These are phyloP conservation scores for Peronospora destructor DNA, from an alignment of 352 stramenopile genomes.

Conservation along the genomic window DNA sequence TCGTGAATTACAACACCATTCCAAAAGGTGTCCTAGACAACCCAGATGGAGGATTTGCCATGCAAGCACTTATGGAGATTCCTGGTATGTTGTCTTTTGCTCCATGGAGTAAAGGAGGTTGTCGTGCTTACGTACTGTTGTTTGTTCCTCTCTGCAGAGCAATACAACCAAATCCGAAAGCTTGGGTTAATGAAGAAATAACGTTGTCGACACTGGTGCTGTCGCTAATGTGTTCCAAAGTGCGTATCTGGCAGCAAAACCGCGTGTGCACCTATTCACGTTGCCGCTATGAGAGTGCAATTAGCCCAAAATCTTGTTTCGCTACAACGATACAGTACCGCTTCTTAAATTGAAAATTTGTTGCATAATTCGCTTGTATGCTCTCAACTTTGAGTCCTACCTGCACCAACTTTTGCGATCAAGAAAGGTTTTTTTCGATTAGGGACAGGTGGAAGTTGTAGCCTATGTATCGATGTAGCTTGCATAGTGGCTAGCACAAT, in stretches of 20 bases:
- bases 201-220: background rate
- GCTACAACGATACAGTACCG: too few relatives aligned
- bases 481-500: too few relatives aligned
- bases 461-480: too few relatives aligned
- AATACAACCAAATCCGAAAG: slow-evolving; percentile 52
- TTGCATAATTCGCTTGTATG: too few relatives aligned
- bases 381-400: too few relatives aligned
- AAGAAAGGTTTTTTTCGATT: too few relatives aligned
- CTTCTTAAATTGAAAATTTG: too few relatives aligned
- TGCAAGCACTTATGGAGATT: slow-evolving; percentile 43
- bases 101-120: background rate
- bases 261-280: too few relatives aligned
- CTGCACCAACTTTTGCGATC: too few relatives aligned
- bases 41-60: slow-evolving; percentile 36
- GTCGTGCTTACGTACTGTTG: slow-evolving; percentile 15
- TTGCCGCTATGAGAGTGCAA: too few relatives aligned
- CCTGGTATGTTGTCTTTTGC: slow-evolving; percentile 38
- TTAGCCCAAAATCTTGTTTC: too few relatives aligned
- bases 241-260: background rate
- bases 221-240: background rate
- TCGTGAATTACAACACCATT: slow-evolving; percentile 72
- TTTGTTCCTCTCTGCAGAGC: slow-evolving; percentile 25
- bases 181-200: slow-evolving; percentile 38
- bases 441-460: too few relatives aligned
- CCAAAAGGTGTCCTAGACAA: slow-evolving; percentile 30